These are phyloP conservation scores for Globisporangium viniferum DNA, from an alignment of 352 stramenopile genomes.

Conservation along the genomic window DNA sequence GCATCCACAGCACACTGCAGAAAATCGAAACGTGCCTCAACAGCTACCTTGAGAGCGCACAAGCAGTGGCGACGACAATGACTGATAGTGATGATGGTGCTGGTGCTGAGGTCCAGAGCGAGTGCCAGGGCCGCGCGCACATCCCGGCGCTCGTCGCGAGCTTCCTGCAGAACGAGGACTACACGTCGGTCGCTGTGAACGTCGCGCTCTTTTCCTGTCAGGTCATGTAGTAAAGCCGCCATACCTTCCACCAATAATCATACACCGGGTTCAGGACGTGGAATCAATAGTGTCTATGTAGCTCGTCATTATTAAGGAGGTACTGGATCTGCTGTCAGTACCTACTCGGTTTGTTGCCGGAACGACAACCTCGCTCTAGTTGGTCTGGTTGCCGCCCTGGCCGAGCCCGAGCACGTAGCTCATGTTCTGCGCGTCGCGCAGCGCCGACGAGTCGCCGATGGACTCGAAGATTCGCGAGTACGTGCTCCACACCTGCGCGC, in stretches of 20 bases:
- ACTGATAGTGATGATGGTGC: not conserved
- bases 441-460: slow-evolving; percentile 63
- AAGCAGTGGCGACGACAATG: not conserved
- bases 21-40: slow-evolving; percentile 16
- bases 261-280: not conserved
- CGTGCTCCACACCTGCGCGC: slow-evolving; percentile 75
- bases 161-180: slow-evolving; percentile 20
- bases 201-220: slow-evolving; percentile 12
- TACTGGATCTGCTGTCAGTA: not conserved
- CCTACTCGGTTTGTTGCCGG: not conserved
- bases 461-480: slow-evolving; percentile 72
- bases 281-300: not conserved
- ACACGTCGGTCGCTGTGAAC: slow-evolving; percentile 5
- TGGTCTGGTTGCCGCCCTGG: slow-evolving; percentile 72
- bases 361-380: slow-evolving; percentile 26
- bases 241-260: too few relatives aligned
- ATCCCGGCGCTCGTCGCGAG: slow-evolving; percentile 17
- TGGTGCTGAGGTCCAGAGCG: not conserved
- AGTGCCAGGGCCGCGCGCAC: slow-evolving; percentile 11
- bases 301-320: not conserved
- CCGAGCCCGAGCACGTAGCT: slow-evolving; percentile 85
- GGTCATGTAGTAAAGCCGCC: slow-evolving; percentile 7
- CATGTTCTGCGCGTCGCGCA: slow-evolving; percentile 85
- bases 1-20: not conserved
- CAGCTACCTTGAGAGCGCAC: slow-evolving; percentile 15